Evolutionary conservation across 768 basidiomycete genomes (phyloP), one percentile per base, ranked within the genome.

Genomic region (Cystofilobasidium ferigula): DNA sequence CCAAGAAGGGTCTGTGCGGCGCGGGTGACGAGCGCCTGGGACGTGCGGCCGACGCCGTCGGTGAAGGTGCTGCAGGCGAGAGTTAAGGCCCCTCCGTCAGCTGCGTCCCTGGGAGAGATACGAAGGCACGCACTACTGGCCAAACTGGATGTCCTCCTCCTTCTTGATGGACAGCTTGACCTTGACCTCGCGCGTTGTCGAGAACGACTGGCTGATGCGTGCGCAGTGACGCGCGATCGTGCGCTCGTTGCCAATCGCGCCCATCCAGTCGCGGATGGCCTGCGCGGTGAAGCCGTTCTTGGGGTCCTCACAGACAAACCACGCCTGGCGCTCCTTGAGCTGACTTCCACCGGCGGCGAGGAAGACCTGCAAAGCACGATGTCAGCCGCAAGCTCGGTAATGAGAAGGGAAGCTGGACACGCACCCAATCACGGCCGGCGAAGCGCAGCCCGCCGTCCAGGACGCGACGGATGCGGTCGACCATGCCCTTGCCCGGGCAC

Each of bases 21-120:
- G 1, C 14, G 16, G 26, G 42, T 30, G 43, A 65, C 13, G n/a
- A 65, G 32, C 1, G 24, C 26, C 36, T 60, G 64, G 9, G 57
- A 59, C n/a, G 32, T 59, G 24, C 57, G 40, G 24, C 64, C 64
- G 28, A 58, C 56, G n/a, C 64, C 64, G 45, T 65, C 64, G 24
- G 64, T 65, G 45, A 65, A 65, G 48, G n/a, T 28, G 58, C 62
- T 63, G 62, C 28, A 32, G 20, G 30, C 14, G 14, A 30, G 2
- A 4, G 48, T 28, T 8, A 14, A 30, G 16, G 51, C 51, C 28
- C 28, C 26, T 54, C 28, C 4, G n/a, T n/a, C n/a, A n/a, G n/a
- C n/a, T n/a, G n/a, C n/a, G n/a, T n/a, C n/a, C n/a, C n/a, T n/a
- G n/a, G n/a, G n/a, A 54, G 30, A 54, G 26, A 9, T 5, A 45